Conservation (phyloP, 495 filamentous ascomycete genomes). For the Xylaria nigripes region DNA sequence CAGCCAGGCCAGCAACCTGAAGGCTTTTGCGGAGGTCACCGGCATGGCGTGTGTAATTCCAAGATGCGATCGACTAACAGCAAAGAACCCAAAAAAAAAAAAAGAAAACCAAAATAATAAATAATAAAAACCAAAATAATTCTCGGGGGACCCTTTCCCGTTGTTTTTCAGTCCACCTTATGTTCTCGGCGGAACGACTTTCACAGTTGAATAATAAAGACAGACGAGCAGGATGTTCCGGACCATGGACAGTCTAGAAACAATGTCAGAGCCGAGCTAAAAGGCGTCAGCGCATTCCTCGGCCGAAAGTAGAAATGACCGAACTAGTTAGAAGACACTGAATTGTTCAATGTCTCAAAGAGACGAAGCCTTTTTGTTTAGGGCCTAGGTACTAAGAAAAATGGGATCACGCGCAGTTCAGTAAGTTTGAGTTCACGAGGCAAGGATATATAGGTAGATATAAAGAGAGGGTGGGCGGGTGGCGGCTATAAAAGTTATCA, state of each 20-base stretch:
- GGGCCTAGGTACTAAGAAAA: neutral
- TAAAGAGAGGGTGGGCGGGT: neutral
- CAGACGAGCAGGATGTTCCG: neutral
- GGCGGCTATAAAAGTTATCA: neutral
- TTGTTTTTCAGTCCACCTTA: no score
- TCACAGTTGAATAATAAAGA: neutral
- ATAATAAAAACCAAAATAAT: neutral
- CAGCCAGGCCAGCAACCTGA: constrained; percentile 22
- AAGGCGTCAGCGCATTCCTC: constrained; percentile 1
- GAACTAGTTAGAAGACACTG: neutral
- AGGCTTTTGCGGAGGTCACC: constrained; percentile 13
- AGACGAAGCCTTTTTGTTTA: neutral
- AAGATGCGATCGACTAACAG: neutral
- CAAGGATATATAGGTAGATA: neutral
- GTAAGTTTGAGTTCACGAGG: neutral
- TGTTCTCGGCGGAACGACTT: no score
- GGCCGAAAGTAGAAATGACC: neutral
- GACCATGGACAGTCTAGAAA: no score
- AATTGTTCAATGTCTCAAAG: constrained; percentile 1
- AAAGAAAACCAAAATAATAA: neutral
- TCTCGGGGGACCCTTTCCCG: no score
- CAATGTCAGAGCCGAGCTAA: neutral
- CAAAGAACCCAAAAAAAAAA: no score
- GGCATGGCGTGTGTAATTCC: constrained; percentile 13
- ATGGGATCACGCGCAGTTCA: neutral